Evolutionary conservation across 2,329 filamentous ascomycete species (phyloP).

Genomic region (Davidsoniella australis): DNA sequence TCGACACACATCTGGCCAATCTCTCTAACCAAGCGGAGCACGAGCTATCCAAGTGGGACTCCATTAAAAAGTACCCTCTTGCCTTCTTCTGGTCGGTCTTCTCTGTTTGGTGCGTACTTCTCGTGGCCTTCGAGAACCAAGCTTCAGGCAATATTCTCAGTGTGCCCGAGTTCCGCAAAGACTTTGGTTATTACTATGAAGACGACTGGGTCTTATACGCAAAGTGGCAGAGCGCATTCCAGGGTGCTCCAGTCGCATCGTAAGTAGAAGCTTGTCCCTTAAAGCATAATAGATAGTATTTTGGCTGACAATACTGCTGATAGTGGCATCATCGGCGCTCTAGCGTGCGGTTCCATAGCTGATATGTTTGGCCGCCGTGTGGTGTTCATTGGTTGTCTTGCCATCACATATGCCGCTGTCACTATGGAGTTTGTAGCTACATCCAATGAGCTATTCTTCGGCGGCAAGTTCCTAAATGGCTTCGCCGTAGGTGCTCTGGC

Average conservation of each 20-base stretch:
- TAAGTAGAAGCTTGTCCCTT: constrained; percentile 9
- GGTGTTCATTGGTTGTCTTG: constrained; percentile 21
- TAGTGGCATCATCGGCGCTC: constrained; percentile 16
- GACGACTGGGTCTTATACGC: constrained; percentile 17
- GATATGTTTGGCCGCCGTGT: constrained; percentile 21
- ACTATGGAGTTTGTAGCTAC: constrained; percentile 26
- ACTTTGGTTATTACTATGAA: constrained; percentile 19
- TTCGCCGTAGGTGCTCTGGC: constrained; percentile 20
- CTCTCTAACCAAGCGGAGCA: constrained; percentile 18
- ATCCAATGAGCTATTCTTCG: constrained; percentile 24
- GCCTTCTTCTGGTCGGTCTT: constrained; percentile 22
- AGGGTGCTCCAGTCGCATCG: constrained; percentile 25
- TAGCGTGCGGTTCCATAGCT: constrained; percentile 21
- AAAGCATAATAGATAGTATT: neutral
- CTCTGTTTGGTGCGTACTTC: constrained; percentile 23
- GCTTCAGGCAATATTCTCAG: constrained; percentile 23
- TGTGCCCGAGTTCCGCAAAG: constrained; percentile 28
- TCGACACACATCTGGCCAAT: constrained; percentile 12
- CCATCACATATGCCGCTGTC: constrained; percentile 22
- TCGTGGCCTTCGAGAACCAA: constrained; percentile 26
- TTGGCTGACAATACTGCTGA: too few species aligned
- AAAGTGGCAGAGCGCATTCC: constrained; percentile 28
- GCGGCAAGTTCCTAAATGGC: constrained; percentile 26
- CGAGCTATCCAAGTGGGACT: constrained; percentile 14
- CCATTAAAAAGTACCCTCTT: constrained; percentile 17